Percentiles rank a stretch among this genome's conserved stretches.
Evolutionary conservation across 345 rosid genomes (phyloP).

Genomic region (Noccaea bulbosa): DNA sequence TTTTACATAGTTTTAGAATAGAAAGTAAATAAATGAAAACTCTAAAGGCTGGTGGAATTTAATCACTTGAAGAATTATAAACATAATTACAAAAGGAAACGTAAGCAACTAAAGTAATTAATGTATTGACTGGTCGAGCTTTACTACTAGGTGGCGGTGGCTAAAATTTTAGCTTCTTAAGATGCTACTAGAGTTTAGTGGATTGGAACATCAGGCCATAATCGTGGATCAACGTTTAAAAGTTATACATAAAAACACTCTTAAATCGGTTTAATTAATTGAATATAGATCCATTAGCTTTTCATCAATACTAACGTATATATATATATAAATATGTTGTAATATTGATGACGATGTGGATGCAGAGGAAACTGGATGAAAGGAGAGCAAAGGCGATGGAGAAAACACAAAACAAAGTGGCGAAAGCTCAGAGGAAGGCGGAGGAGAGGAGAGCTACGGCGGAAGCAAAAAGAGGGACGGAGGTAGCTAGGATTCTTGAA

Average conservation of each 20-base stretch:
- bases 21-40: neutral
- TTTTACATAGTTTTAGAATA: neutral
- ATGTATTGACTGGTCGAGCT: neutral
- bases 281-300: neutral
- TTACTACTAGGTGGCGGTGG: neutral
- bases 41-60: neutral
- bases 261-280: neutral
- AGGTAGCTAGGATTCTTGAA: conserved; percentile 74
- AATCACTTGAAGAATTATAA: neutral
- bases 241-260: neutral
- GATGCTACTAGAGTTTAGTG: neutral
- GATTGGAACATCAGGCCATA: neutral
- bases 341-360: neutral
- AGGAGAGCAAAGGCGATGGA: conserved; percentile 79
- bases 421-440: conserved; percentile 82
- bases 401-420: conserved; percentile 88
- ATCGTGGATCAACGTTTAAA: neutral
- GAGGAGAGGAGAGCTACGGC: conserved; percentile 94
- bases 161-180: neutral
- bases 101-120: neutral
- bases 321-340: neutral
- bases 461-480: conserved; percentile 79
- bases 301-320: neutral
- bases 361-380: conserved; percentile 94
- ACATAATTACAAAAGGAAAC: neutral